Evolutionary conservation across 2,329 filamentous ascomycete genomes (phyloP).

Genomic region (Penicillium capsulatum): DNA sequence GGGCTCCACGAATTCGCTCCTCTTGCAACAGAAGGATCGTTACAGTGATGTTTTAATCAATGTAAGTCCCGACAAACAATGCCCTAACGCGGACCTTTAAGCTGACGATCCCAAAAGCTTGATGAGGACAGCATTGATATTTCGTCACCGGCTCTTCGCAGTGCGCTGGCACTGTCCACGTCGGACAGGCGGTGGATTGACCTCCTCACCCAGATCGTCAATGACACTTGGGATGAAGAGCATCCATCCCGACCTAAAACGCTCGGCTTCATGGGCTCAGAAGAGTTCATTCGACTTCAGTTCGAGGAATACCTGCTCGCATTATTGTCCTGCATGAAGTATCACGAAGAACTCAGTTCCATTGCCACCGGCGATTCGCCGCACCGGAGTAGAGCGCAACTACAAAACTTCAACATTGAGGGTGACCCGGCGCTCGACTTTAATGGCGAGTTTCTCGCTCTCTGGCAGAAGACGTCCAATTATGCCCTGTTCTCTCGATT

Average conservation of each 20-base stretch:
- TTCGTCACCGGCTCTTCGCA: slow-evolving; percentile 70
- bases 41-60: slow-evolving; percentile 97
- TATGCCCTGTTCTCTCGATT: slow-evolving; percentile 80
- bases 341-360: slow-evolving; percentile 63
- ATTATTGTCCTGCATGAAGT: slow-evolving; percentile 83
- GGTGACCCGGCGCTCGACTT: slow-evolving; percentile 85
- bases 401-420: slow-evolving; percentile 60
- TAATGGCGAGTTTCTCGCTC: slow-evolving; percentile 75
- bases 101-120: slow-evolving; percentile 45
- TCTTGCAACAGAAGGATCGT: slow-evolving; percentile 88
- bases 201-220: slow-evolving; percentile 84
- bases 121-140: slow-evolving; percentile 85
- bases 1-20: slow-evolving; percentile 89
- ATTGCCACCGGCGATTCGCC: slow-evolving; percentile 45
- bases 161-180: slow-evolving; percentile 71
- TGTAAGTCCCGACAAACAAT: slow-evolving; percentile 30
- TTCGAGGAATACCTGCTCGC: slow-evolving; percentile 96
- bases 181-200: slow-evolving; percentile 96
- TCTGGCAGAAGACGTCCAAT: slow-evolving; percentile 84
- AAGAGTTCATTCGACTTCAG: slow-evolving; percentile 94
- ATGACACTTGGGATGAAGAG: slow-evolving; percentile 92
- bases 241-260: slow-evolving; percentile 89
- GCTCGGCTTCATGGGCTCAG: slow-evolving; percentile 88
- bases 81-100: not conserved
- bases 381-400: slow-evolving; percentile 45